Evolutionary conservation across 2,329 filamentous ascomycete species (phyloP), one percentile per base, ranked within the genome.

Genomic region (Xylaria sp.): DNA sequence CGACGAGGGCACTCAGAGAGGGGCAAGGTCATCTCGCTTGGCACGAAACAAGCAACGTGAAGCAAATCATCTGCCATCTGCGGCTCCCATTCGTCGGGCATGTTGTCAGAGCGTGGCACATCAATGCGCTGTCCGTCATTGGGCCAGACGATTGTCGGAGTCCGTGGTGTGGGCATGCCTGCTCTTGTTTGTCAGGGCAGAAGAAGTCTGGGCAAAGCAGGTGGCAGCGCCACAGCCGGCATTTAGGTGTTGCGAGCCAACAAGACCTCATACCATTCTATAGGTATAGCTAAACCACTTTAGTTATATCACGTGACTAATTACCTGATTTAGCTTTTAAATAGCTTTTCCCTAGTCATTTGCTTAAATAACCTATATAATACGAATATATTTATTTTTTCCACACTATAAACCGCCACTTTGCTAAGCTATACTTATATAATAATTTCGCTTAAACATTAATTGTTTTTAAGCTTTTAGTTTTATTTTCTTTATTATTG

Each of bases 211-310:
- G 46, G 8, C 48, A 50, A 23, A 52, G 23, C 34, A 68, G 51
- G 28, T 20, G 65, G 60, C 54, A 46, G 55, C 51, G 66, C 62
- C 61, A 58, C 63, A 59, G 1, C 39, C 63, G 57, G 63, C 39
- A 48, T 51, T 66, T 46, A 37, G 62, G 44, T 63, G 58, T 41
- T 18, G 57, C 57, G 52, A 69, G 46, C 63, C 62, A 68, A 65
- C 66, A 56, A 60, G 66, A 64, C 15, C 32, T 23, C 15, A 18
- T 52, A 20, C 51, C 44, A 32, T 28, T 18, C 44, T 34, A 18
- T 28, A 25, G 18, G 41, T 8, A 7, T n/a, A n/a, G n/a, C n/a
- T n/a, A n/a, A n/a, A n/a, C n/a, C n/a, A n/a, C n/a, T n/a, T n/a
- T n/a, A n/a, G n/a, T n/a, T n/a, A n/a, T n/a, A n/a, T n/a, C n/a